These are phyloP conservation scores for Chondrus crispus DNA, from an alignment of 23 red algal species.

Conservation along the genomic window DNA sequence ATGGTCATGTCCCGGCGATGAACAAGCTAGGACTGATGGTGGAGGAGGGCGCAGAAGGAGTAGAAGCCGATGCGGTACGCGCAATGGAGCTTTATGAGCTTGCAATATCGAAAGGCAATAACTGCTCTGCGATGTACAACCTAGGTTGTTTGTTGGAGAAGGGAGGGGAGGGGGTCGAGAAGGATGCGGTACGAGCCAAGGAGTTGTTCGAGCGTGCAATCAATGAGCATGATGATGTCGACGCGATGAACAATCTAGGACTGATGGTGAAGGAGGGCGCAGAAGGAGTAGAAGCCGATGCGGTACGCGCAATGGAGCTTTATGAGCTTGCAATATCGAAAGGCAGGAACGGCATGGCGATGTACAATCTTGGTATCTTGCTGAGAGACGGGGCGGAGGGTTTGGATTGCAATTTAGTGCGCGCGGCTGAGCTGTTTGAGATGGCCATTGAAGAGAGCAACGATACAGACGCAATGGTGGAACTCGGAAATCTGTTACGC, in stretches of 20 bases:
- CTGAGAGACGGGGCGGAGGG: constrained; percentile 9
- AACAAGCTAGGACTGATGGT: constrained; percentile 13
- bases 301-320: background rate
- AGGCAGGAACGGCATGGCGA: background rate
- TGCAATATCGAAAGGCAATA: background rate
- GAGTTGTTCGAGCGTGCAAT: constrained; percentile 18
- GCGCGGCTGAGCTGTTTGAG: constrained; percentile 31
- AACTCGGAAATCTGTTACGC: constrained; percentile 11
- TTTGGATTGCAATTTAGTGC: constrained; percentile 1
- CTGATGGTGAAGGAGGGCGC: constrained; percentile 29
- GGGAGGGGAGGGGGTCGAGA: constrained; percentile 29
- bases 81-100: constrained; percentile 8
- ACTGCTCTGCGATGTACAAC: background rate
- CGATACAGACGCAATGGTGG: background rate
- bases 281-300: constrained; percentile 2
- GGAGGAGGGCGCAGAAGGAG: constrained; percentile 35
- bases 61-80: background rate
- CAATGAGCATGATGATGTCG: constrained; percentile 11
- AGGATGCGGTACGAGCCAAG: constrained; percentile 5
- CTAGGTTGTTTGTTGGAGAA: constrained; percentile 16
- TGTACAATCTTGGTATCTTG: background rate
- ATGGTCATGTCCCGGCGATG: background rate
- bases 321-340: background rate
- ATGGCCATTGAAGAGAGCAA: constrained; percentile 16
- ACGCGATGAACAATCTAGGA: background rate